Conservation (phyloP, 2,329 filamentous ascomycete species). For the Berkeleyomyces basicola region DNA sequence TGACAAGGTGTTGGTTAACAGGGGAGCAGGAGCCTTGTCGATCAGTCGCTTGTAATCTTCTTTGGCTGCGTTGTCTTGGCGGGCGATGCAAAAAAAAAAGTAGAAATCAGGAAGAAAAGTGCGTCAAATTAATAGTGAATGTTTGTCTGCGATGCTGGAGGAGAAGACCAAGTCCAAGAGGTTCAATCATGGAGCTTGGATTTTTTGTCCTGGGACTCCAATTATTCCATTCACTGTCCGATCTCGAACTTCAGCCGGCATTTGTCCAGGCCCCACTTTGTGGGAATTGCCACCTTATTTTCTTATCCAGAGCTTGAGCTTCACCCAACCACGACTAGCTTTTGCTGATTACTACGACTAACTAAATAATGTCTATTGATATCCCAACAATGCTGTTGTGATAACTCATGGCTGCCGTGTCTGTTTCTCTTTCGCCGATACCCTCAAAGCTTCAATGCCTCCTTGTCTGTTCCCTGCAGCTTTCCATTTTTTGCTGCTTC, state of each 20-base stretch:
- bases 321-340: background rate
- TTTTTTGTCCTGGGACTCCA: background rate
- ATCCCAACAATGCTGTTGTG: background rate
- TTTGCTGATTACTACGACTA: background rate
- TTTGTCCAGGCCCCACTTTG: slow-evolving; percentile 4
- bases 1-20: background rate
- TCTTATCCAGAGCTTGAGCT: background rate
- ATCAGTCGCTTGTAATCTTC: background rate
- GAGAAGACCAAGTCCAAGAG: background rate
- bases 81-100: too few species aligned
- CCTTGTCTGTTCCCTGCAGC: background rate
- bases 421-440: too few species aligned
- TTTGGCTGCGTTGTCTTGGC: too few species aligned
- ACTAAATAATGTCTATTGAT: background rate
- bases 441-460: background rate
- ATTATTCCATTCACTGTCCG: background rate
- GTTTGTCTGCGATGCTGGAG: background rate
- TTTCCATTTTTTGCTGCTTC: background rate
- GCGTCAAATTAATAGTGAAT: background rate
- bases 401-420: too few species aligned
- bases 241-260: background rate
- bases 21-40: background rate
- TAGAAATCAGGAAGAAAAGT: background rate
- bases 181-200: background rate
- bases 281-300: background rate